Percentiles rank a stretch among this genome's conserved stretches.
Conservation (phyloP, 495 filamentous ascomycete species). For the Penicillium coffeae region DNA sequence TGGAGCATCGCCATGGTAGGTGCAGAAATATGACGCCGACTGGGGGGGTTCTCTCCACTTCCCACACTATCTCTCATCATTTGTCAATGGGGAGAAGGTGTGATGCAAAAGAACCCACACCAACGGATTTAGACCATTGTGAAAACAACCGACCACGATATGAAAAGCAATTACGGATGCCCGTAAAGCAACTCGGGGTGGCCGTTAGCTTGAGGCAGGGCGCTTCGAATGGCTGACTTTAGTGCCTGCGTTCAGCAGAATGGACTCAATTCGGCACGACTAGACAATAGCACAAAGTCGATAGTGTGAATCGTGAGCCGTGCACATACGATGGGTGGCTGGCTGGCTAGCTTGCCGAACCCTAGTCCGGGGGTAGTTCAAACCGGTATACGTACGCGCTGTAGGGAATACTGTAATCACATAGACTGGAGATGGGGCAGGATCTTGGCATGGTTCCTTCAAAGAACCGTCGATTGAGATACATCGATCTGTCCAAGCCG, state of each 20-base stretch:
- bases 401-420: too few species aligned
- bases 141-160: background rate
- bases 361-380: background rate
- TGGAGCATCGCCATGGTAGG: slow-evolving; percentile 10
- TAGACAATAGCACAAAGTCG: background rate
- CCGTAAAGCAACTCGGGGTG: background rate
- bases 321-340: slow-evolving; percentile 18
- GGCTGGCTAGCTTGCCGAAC: background rate
- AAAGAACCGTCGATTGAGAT: too few species aligned
- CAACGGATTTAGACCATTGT: background rate
- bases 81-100: too few species aligned
- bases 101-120: slow-evolving; percentile 1
- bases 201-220: background rate
- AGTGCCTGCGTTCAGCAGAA: background rate
- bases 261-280: background rate
- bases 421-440: too few species aligned
- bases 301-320: slow-evolving; percentile 1
- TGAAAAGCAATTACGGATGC: background rate
- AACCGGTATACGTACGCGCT: too few species aligned
- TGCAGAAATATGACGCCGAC: slow-evolving; percentile 11
- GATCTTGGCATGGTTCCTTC: too few species aligned
- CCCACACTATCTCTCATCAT: background rate
- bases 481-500: background rate
- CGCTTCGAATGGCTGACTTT: background rate
- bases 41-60: slow-evolving; percentile 7